Conservation (phyloP, 2,329 filamentous ascomycete genomes). For the Verticillium alfalfae region DNA sequence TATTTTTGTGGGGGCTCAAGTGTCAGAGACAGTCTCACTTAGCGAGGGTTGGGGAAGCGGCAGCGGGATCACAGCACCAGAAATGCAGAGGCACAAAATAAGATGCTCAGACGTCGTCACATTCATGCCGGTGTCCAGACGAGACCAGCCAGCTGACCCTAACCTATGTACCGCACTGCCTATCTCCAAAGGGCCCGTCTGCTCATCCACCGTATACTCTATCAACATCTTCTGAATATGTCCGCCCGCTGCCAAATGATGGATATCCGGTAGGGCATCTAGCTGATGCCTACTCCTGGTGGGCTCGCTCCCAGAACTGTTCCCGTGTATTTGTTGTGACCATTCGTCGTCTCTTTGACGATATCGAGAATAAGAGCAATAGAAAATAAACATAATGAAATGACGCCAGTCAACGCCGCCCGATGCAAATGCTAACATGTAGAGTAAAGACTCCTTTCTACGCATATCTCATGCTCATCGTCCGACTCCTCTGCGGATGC, state of each 20-base stretch:
- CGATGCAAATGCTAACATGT: constrained; percentile 11
- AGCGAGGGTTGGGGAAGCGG: not conserved
- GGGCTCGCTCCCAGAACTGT: not conserved
- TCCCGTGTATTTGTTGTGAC: not conserved
- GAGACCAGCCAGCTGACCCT: constrained; percentile 13
- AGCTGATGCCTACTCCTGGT: not conserved
- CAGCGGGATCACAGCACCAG: not conserved
- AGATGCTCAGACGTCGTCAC: not conserved
- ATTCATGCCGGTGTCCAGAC: constrained; percentile 4
- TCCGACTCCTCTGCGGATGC: constrained; percentile 5
- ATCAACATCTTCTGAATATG: constrained; percentile 3
- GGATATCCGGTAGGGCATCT: not conserved
- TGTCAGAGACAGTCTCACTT: not conserved
- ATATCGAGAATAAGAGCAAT: not conserved
- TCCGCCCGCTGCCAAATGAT: constrained; percentile 5
- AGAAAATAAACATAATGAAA: not conserved
- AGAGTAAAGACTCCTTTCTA: constrained; percentile 2
- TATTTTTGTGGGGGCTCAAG: not conserved
- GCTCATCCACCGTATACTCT: not conserved
- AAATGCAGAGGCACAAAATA: not conserved
- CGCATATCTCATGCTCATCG: constrained; percentile 16
- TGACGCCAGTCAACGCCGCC: constrained; percentile 7
- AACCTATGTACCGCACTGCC: not conserved
- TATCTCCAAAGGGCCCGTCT: not conserved
- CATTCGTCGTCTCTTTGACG: not conserved